phyloP scores from a whole-genome alignment of 208 protist species.

The Trichomonas tenax region DNA sequence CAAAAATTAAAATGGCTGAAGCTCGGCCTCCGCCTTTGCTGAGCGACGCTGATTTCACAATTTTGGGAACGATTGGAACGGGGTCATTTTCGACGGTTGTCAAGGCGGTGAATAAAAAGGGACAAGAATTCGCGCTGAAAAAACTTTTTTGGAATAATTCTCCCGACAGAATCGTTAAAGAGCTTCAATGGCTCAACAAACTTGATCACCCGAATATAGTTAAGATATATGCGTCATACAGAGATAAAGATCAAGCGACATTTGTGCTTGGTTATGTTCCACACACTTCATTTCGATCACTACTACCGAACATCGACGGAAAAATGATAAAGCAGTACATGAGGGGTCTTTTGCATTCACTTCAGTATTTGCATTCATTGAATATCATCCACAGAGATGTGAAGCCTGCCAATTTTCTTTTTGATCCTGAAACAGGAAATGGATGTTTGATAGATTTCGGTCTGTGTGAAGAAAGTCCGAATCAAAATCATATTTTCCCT shows the following conservation, averaged over 20 bases:
- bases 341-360: neutral
- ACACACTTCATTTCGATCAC: neutral
- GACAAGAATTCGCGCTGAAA: neutral
- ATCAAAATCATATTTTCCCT: neutral
- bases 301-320: neutral
- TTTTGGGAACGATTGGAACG: neutral
- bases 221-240: neutral
- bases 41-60: neutral
- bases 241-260: neutral
- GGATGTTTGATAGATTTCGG: conserved; percentile 28
- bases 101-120: neutral
- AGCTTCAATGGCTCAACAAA: neutral
- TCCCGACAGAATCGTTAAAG: neutral
- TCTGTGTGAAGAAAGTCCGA: neutral
- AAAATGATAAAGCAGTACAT: neutral
- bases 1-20: too few species aligned
- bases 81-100: neutral
- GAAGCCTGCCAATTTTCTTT: conserved; percentile 25
- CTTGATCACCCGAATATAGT: neutral
- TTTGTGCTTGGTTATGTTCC: neutral
- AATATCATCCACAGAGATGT: conserved; percentile 16
- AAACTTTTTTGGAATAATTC: conserved; percentile 16
- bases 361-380: neutral
- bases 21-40: neutral
- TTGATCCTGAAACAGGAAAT: conserved; percentile 1